A percentile compares a stretch with the other conserved stretches of the same genome.
These are phyloP conservation scores for Tulasnella sp. DNA, from an alignment of 768 basidiomycete species.

Conservation along the genomic window DNA sequence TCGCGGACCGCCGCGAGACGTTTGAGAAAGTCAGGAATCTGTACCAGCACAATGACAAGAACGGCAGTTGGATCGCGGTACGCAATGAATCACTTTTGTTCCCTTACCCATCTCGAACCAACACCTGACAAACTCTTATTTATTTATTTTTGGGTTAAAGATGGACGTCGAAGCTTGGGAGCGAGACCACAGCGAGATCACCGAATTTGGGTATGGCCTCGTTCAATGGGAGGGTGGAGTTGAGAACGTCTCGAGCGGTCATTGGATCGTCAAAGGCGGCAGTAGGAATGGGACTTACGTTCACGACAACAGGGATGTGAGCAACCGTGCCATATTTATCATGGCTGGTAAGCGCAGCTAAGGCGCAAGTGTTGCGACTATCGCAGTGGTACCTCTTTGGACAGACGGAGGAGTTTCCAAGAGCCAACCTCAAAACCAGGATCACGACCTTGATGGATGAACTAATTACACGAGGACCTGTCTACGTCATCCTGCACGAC, in stretches of 20 bases:
- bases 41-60: conserved; percentile 42
- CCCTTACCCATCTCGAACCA: too few species aligned
- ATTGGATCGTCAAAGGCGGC: conserved; percentile 48
- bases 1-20: conserved; percentile 45
- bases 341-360: background rate
- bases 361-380: background rate
- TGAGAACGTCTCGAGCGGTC: conserved; percentile 39
- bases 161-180: conserved; percentile 79
- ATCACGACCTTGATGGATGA: conserved; percentile 34
- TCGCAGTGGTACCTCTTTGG: conserved; percentile 59
- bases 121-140: background rate
- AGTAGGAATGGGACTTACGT: conserved; percentile 57
- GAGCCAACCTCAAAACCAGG: conserved; percentile 40
- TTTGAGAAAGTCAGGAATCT: conserved; percentile 61
- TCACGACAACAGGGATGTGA: conserved; percentile 48
- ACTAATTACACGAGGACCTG: conserved; percentile 40
- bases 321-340: conserved; percentile 23
- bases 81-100: too few species aligned
- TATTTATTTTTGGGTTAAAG: background rate
- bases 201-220: conserved; percentile 73
- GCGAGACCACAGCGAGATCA: conserved; percentile 55
- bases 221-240: conserved; percentile 47
- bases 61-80: conserved; percentile 63
- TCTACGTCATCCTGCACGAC: conserved; percentile 79
- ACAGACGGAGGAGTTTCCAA: conserved; percentile 43